Evolutionary conservation across 2,329 filamentous ascomycete species (phyloP), one percentile per base, ranked within the genome.

Genomic region (Zymoseptoria tritici): DNA sequence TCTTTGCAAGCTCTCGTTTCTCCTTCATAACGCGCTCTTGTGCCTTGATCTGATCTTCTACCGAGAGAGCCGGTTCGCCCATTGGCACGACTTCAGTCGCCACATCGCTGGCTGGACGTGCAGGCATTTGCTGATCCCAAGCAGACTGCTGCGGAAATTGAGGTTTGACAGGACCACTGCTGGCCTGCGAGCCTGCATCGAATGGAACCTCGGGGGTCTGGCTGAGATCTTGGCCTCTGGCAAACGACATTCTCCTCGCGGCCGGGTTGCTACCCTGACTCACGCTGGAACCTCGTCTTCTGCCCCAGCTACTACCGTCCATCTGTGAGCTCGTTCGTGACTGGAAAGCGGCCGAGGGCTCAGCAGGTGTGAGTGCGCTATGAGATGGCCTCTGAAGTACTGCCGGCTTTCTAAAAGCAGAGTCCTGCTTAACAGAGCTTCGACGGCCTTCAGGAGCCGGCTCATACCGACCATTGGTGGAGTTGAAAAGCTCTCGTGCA

Each of bases 381-480:
- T 83, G 82, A 3, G 80, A 76, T 20, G 87, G 83, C 53, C 93
- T 82, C 71, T 97, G 92, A 52, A 97, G 76, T 8, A 97, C 77
- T 13, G 91, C 83, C 22, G 90, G 88, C 64, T 93, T 87, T 54
- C 89, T 85, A 59, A 84, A 81, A 62, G 83, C 81, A 57, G 80
- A 76, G 57, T 94, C 89, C 58, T 85, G 83, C 56, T 88, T 84
- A 64, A 83, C 78, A 29, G 88, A 85, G 19, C 84, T 85, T 64
- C 90, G 85, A 46, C 91, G 86, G 63, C 77, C 79, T 58, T 96
- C 91, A 56, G 83, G 79, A 3, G 92, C 93, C 16, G 92, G 91
- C 72, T 97, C 93, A 67, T 96, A 96, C 55, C 91, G 87, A 19
- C 93, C 93, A 57, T 91, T 96, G 58, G 95, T 89, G n/a, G 93